Percentiles rank a stretch among this genome's conserved stretches.
Evolutionary conservation across 768 basidiomycete species (phyloP).

Genomic region (Paxillus ammoniavirescens): DNA sequence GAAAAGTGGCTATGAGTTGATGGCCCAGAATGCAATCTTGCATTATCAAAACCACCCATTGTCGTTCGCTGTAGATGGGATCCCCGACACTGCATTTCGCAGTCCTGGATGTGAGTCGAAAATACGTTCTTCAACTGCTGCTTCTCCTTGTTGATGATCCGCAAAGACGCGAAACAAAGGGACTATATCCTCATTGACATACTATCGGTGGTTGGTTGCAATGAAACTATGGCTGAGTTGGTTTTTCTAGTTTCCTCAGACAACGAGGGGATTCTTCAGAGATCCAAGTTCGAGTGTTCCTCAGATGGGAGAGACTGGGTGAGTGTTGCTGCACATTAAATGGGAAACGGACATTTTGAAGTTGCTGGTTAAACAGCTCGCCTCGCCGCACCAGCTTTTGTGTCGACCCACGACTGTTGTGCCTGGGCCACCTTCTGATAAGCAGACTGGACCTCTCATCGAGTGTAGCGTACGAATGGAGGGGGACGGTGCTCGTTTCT

Average conservation of each 20-base stretch:
- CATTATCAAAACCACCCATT: slow-evolving; percentile 46
- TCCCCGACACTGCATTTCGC: slow-evolving; percentile 47
- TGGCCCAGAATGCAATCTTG: slow-evolving; percentile 34
- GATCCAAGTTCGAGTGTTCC: slow-evolving; percentile 30
- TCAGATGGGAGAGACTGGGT: slow-evolving; percentile 34
- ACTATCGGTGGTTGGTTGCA: slow-evolving; percentile 25
- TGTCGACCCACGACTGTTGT: slow-evolving; percentile 5
- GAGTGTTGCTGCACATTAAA: slow-evolving; percentile 5
- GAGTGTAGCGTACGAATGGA: slow-evolving; percentile 28
- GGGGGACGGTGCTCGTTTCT: slow-evolving; percentile 22
- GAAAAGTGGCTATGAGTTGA: slow-evolving; percentile 26
- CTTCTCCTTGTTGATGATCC: slow-evolving; percentile 8
- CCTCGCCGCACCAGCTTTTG: slow-evolving; percentile 13
- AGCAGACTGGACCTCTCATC: slow-evolving; percentile 5
- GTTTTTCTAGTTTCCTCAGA: slow-evolving; percentile 36
- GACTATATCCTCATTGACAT: slow-evolving; percentile 42
- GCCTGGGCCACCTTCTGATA: background rate
- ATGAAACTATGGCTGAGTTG: slow-evolving; percentile 26
- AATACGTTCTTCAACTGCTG: slow-evolving; percentile 7
- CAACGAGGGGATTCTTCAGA: slow-evolving; percentile 32
- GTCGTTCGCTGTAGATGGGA: slow-evolving; percentile 57
- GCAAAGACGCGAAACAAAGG: slow-evolving; percentile 25
- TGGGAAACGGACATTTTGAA: background rate
- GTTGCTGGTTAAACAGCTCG: slow-evolving; percentile 7
- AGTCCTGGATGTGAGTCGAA: slow-evolving; percentile 44